Base-by-base conservation (phyloP, 2,329 filamentous ascomycete genomes). In the Tolypocladium ophioglossoides region DNA sequence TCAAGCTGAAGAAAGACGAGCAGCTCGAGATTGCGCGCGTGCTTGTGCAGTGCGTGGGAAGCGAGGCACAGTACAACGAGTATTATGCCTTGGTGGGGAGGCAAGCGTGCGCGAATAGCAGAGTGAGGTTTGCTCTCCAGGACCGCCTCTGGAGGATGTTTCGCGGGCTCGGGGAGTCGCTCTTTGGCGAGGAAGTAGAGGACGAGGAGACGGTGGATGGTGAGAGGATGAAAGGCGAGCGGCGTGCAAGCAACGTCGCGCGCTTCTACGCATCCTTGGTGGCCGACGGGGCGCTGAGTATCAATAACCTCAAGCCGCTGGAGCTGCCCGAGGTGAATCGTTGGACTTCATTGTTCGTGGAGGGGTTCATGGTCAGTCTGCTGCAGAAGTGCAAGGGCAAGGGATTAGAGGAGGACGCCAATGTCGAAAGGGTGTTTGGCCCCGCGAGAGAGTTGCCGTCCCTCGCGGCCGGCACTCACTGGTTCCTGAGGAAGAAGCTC, bases 51-150 rank as follows among this genome's bases (percentile, higher is more conserved):
- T 96, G 91, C 66, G 85, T 86, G 1, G 89, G 89, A 46, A 86
- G 87, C 3, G 94, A 97, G 71, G 77, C 85, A 54, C 77, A 78
- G 0, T 95, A 96, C 70, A 99, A 99, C 63, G 89, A 88, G 0
- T 99, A 95, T 72, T 99, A 99, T 67, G 88, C 89, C 0, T 75
- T 96, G 1, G 85, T 99, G 39, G 91, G 90, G 11, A 82, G 82
- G 50, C 85, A 85, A 59, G 78, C 96, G 10, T 95, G 91, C 64
- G 76, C 76, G 4, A 88, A 91, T 56, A 83, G 83, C 60, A 83
- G 84, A 62, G 78, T 95, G 60, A 83, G 84, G 57, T 92, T 92
- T 72, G 85, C 89, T 1, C 95, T 97, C 66, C 89, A 94, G 66
- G 91, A 92, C 63, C 83, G 86, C 9, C 74, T 97, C 1, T 95